These are phyloP conservation scores for Penicilliopsis zonata DNA, from an alignment of 495 filamentous ascomycete genomes.

Conservation along the genomic window DNA sequence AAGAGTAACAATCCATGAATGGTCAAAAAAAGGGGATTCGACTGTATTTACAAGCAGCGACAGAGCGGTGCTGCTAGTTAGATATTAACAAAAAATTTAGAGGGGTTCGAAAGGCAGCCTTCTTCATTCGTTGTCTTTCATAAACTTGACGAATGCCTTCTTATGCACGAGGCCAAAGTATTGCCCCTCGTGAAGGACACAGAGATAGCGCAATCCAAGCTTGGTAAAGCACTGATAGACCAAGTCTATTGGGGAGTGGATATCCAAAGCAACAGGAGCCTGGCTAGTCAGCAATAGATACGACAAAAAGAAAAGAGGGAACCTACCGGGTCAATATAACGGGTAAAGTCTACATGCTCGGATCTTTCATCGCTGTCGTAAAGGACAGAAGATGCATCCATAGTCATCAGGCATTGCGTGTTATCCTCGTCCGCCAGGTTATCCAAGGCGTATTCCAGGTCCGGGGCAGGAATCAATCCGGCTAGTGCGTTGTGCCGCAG, in stretches of 20 bases:
- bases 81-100: no score
- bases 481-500: constrained; percentile 67
- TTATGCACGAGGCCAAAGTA: constrained; percentile 94
- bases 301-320: background rate
- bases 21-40: no score
- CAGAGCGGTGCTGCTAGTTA: no score
- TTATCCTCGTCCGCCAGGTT: constrained; percentile 61
- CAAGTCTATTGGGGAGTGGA: constrained; percentile 83
- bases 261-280: constrained; percentile 80
- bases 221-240: constrained; percentile 98
- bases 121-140: constrained; percentile 61
- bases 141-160: constrained; percentile 91
- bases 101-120: no score
- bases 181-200: constrained; percentile 69
- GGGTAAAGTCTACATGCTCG: constrained; percentile 58
- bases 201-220: constrained; percentile 83
- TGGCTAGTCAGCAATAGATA: constrained; percentile 7
- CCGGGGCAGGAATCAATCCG: constrained; percentile 85
- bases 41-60: no score
- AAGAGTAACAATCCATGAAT: no score
- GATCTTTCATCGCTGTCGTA: constrained; percentile 32
- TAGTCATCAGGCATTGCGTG: constrained; percentile 69
- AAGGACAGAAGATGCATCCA: constrained; percentile 40
- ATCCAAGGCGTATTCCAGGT: constrained; percentile 89
- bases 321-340: constrained; percentile 74